Evolutionary conservation across 75 land plant genomes (phyloP).

Genomic region (Cupressus sempervirens): DNA sequence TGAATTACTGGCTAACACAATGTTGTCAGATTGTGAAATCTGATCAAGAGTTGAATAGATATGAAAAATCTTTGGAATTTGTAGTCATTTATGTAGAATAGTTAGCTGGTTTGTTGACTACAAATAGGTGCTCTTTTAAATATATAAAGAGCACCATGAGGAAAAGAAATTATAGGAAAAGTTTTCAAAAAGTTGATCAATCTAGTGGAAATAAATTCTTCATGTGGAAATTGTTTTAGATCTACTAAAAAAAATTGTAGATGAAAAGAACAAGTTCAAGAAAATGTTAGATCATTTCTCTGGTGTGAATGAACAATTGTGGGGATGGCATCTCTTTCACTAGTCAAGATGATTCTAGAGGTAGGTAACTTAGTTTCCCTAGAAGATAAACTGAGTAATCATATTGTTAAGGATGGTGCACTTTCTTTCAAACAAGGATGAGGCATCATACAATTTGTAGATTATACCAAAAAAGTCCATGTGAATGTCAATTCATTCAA

Average conservation of each 20-base stretch:
- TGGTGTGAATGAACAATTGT: background rate
- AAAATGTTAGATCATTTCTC: background rate
- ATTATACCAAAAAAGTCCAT: background rate
- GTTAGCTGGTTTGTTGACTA: background rate
- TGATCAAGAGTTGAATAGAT: background rate
- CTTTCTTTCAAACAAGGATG: background rate
- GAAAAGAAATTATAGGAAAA: no score
- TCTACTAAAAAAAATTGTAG: background rate
- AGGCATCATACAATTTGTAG: background rate
- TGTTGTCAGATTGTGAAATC: no score
- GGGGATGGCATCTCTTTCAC: background rate
- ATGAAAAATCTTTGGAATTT: background rate
- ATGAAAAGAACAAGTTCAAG: accelerated
- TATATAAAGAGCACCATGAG: background rate
- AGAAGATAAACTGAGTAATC: background rate
- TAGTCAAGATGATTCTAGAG: background rate
- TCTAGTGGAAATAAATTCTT: background rate
- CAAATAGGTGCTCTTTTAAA: background rate
- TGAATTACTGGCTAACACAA: background rate
- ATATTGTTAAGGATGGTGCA: background rate
- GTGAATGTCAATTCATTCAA: background rate
- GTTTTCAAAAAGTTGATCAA: background rate
- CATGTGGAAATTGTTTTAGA: background rate
- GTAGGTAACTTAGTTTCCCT: no score
- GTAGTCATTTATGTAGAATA: background rate